Evolutionary conservation across 306 rosid genomes (phyloP), one percentile per base, ranked within the genome.

Genomic region (Hippophae gyantsensis): DNA sequence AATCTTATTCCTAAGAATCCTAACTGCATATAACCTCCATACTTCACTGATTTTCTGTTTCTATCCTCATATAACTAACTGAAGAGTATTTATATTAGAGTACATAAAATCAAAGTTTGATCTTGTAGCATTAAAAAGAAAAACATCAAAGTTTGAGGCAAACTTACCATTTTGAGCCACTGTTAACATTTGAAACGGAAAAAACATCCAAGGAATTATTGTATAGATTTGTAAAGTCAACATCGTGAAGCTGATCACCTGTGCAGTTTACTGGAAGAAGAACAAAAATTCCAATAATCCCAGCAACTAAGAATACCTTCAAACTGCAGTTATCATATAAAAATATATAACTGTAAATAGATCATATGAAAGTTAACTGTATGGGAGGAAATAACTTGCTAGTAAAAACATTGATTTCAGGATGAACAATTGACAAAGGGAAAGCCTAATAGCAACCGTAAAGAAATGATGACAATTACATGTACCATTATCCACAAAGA

Each of bases 211-310:
- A 10, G 3, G 90, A 84, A 60, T 72, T 78, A 58, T 70, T 76
- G 7, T 76, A 72, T 59, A 78, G 66, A 68, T 84, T 72, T 61
- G 53, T 0, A 0, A 81, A 48, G 76, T 84, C 79, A 46, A 84
- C 47, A 48, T 72, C 58, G 70, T 66, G 46, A 26, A 81, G 85
- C 65, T 75, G 82, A 74, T 83, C 61, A 49, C 93, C 98, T 14
- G 84, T 65, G 78, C 93, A 85, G 68, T 87, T 92, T 69, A 92
- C 76, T 41, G 96, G 98, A 69, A 92, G 96, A 65, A 92, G 69
- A 58, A 85, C 84, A 62, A 87, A 74, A 72, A 92, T 61, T 60
- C 98, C 96, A 48, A 92, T 62, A 66, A 83, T 53, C 78, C 89
- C 96, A 60, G 96, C 93, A 57, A 92, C 84, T 64, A 82, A 44